Evolutionary conservation across 78 protist genomes (phyloP), one percentile per base, ranked within the genome.

Genomic region (Emiliania huxleyi): DNA sequence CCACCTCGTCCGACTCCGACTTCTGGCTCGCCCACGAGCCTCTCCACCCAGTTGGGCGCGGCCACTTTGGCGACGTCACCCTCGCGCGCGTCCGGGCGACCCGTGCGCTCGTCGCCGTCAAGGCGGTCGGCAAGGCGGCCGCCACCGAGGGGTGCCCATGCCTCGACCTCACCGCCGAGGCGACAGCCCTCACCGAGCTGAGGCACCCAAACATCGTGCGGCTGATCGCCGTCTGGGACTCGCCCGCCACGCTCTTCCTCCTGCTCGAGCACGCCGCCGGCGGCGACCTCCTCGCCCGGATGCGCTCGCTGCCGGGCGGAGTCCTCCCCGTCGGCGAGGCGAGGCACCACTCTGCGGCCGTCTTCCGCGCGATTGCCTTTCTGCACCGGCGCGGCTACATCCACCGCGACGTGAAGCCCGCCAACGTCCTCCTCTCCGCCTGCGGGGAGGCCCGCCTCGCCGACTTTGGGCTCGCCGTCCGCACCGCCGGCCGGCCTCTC

Each of bases 351-450:
- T 1, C 21, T 0, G 3, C 25, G 5, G 12, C 40, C 42, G 3
- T 81, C 35, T 4, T 81, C 40, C 38, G 38, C 22, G 89, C 89
- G 11, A 8, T 81, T 12, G 40, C 4, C 25, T 8, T 6, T 40
- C 19, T 81, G 33, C 89, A 81, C 21, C 25, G 21, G 25, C 23
- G 12, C 35, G 56, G 56, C 35, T 18, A 44, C 55, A 56, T 81
- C 0, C 89, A 81, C 89, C 89, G 89, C 55, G 89, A 81, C 55
- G 3, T 81, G 44, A 81, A 81, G 55, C 56, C 89, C 12, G 1
- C n/a, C 35, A 81, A 81, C 56, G 52, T 81, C 18, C 48, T 81
- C 15, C 89, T 81, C 38, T 25, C 89, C 25, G 37, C 11, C 29
- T 19, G 1, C 18, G 85, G 48, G 18, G 38, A 3, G 40, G 29